phyloP scores from a whole-genome alignment of 176 grass and related monocot genomes.

The Raddia guianensis region DNA sequence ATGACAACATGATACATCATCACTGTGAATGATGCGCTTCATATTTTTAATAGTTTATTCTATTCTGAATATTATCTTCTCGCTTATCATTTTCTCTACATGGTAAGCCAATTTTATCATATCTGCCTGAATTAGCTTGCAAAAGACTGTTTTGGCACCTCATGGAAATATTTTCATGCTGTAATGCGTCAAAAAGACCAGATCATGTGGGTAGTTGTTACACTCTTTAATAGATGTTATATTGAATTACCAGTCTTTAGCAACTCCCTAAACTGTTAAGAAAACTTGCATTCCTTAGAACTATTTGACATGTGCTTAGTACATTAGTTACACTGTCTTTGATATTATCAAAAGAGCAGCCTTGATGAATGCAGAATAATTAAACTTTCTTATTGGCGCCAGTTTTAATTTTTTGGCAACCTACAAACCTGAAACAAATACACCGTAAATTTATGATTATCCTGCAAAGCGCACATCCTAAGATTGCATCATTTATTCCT shows the following conservation, averaged over 20 bases:
- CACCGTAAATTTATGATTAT: conserved; percentile 5
- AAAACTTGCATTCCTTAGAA: not conserved
- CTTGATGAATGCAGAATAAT: not conserved
- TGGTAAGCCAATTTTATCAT: not conserved
- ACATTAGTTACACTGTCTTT: not conserved
- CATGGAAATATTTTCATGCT: not conserved
- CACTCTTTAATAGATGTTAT: not conserved
- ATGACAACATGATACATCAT: not conserved
- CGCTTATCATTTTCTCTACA: conserved; percentile 7
- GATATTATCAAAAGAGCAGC: not conserved
- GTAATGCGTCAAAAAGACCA: not conserved
- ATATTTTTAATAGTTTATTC: conserved; percentile 8
- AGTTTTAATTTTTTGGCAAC: conserved; percentile 2
- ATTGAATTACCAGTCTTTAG: not conserved
- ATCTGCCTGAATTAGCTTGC: not conserved
- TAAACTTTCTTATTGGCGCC: not conserved
- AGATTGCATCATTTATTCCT: not conserved
- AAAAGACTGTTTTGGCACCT: conserved; percentile 2
- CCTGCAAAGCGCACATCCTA: not conserved
- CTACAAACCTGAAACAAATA: not conserved
- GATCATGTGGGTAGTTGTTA: not conserved
- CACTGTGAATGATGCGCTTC: not conserved
- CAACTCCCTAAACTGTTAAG: not conserved
- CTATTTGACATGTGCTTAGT: not conserved
- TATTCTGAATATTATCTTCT: conserved; percentile 1